Base-by-base conservation (phyloP, 1,139 yeast species). In the Torulaspora globosa region DNA sequence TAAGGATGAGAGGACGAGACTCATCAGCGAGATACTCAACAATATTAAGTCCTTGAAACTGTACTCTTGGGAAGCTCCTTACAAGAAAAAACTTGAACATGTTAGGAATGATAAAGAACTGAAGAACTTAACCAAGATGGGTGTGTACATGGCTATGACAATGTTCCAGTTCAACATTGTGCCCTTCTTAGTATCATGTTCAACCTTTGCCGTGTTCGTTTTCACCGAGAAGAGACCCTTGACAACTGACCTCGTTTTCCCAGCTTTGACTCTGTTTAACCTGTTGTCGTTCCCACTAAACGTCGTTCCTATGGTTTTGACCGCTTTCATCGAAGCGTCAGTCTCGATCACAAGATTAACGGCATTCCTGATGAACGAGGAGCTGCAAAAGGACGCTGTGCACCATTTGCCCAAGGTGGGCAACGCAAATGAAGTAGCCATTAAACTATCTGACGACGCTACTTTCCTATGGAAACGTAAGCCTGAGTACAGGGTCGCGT, bases 31-130 rank as follows among this genome's bases (percentile, higher is more conserved):
- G 66, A 87, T 92, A 44, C 74, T 92, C 63, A 86, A 88, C 65
- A 89, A 89, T 62, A 89, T 92, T 66, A 92, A 90, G 70, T 86
- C 96, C 3, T 75, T 92, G 66, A 92, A 92, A 67, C 74, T 92
- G 42, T 92, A 92, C 60, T 96, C 95, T 3, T 92, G 98, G 98
- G 98, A 92, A 69, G 68, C 68, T 24, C 96, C 97, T 7, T 92
- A 88, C 65, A 78, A 79, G 58, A 75, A 75, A 24, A 83, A 82
- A 58, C 73, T 92, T 47, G 80, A 78, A 58, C 71, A 80, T 57
- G 96, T 92, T 31, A 83, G 99, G 74, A 88, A 90, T 59, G 87
- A 89, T 46, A 82, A 83, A 62, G 99, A 94, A 68, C 78, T 94
- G 66, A 74, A 73, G 38, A 90, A 87, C 56, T 75, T 92, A 67